These are phyloP conservation scores for Suillus weaverae DNA, from an alignment of 768 basidiomycete genomes.

Conservation along the genomic window DNA sequence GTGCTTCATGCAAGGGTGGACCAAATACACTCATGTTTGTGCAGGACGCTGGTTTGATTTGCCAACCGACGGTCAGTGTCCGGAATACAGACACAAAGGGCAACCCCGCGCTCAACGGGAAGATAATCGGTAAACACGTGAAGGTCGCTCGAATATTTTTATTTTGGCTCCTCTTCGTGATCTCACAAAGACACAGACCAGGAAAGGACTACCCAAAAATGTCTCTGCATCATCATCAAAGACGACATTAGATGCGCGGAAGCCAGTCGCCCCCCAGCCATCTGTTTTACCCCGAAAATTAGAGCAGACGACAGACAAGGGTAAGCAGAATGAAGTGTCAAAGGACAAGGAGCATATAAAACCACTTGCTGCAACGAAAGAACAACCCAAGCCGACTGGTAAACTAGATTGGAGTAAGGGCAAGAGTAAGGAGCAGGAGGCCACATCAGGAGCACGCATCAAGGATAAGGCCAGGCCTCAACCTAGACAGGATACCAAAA, in stretches of 20 bases:
- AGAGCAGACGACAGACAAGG: constrained; percentile 16
- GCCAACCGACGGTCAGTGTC: constrained; percentile 33
- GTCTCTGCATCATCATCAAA: constrained; percentile 40
- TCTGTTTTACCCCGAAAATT: constrained; percentile 4
- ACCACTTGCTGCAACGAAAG: constrained; percentile 19
- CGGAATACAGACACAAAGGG: constrained; percentile 32
- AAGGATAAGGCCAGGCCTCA: background rate
- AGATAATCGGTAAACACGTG: constrained; percentile 45
- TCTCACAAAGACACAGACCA: background rate
- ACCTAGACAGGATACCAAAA: background rate
- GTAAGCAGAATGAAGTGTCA: constrained; percentile 29
- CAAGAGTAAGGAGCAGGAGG: constrained; percentile 42
- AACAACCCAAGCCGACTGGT: constrained; percentile 40
- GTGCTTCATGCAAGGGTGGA: constrained; percentile 22
- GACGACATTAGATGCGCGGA: constrained; percentile 37
- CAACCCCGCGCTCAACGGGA: constrained; percentile 37
- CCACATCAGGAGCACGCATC: background rate
- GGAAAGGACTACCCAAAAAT: background rate
- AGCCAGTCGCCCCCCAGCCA: constrained; percentile 15
- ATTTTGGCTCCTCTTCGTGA: background rate
- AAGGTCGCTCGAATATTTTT: constrained; percentile 37
- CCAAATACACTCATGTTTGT: background rate
- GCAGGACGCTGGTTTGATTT: constrained; percentile 48
- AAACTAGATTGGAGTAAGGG: constrained; percentile 66
- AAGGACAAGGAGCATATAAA: constrained; percentile 23